phyloP scores from a whole-genome alignment of 1,284 basidiomycete species.

The Heterobasidion parviporum region DNA sequence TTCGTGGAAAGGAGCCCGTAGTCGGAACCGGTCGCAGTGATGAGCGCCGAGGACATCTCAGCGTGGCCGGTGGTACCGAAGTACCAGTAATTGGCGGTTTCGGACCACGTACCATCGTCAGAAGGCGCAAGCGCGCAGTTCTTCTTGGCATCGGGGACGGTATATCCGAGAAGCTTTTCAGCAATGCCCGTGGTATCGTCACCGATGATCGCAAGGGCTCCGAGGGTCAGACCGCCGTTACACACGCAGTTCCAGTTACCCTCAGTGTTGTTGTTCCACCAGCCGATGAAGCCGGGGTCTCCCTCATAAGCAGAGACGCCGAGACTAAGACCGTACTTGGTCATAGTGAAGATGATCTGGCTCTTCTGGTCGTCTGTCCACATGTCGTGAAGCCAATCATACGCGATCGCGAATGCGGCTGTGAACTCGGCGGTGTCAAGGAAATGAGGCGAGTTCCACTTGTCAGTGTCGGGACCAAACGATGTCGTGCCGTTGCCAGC shows the following conservation, averaged over 20 bases:
- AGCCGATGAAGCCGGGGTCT: conserved; percentile 35
- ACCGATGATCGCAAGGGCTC: conserved; percentile 81
- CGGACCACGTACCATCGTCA: conserved; percentile 88
- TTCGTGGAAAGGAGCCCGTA: conserved; percentile 70
- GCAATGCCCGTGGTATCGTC: conserved; percentile 79
- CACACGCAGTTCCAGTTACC: conserved; percentile 99
- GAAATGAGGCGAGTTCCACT: conserved; percentile 89
- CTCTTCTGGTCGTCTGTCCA: conserved; percentile 73
- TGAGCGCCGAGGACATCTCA: conserved; percentile 83
- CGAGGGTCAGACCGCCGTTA: conserved; percentile 88
- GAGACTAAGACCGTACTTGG: conserved; percentile 69
- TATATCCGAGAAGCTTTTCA: conserved; percentile 54
- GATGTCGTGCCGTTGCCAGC: conserved; percentile 51
- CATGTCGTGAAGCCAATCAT: conserved; percentile 91
- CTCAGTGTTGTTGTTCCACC: conserved; percentile 50
- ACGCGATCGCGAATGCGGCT: conserved; percentile 84
- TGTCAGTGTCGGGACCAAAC: conserved; percentile 56
- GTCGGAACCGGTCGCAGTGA: conserved; percentile 81
- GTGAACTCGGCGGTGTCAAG: conserved; percentile 90
- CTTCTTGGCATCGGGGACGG: conserved; percentile 66
- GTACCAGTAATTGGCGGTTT: conserved; percentile 96
- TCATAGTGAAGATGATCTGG: conserved; percentile 68
- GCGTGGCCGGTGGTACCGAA: conserved; percentile 90
- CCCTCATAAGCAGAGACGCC: conserved; percentile 48
- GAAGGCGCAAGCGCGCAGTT: conserved; percentile 70